These are phyloP conservation scores for Dactylellina cionopaga DNA, from an alignment of 2,329 filamentous ascomycete species.

Conservation along the genomic window DNA sequence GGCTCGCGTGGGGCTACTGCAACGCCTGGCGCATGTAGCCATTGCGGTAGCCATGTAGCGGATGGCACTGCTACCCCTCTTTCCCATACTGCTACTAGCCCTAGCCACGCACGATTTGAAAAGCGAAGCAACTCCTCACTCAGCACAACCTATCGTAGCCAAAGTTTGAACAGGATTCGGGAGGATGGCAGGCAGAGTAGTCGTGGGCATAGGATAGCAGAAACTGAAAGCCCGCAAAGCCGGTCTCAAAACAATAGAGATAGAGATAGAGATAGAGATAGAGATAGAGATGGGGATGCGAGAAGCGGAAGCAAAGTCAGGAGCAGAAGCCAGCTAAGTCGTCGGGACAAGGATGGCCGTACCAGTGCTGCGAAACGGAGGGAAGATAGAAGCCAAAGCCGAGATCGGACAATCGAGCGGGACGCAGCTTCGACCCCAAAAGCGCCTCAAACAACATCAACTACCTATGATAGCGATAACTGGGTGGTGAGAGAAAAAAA, in stretches of 20 bases:
- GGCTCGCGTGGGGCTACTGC: slow-evolving; percentile 42
- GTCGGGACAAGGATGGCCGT: slow-evolving; percentile 36
- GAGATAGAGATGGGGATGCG: slow-evolving; percentile 19
- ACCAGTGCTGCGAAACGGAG: slow-evolving; percentile 19
- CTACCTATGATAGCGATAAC: slow-evolving; percentile 49
- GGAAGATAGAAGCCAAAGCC: slow-evolving; percentile 47
- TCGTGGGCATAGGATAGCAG: slow-evolving; percentile 27
- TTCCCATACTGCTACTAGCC: slow-evolving; percentile 19
- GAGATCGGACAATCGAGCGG: slow-evolving; percentile 41
- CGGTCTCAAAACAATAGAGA: slow-evolving; percentile 25
- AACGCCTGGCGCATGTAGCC: slow-evolving; percentile 44
- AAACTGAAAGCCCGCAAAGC: slow-evolving; percentile 12
- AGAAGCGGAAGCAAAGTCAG: slow-evolving; percentile 47
- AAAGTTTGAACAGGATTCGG: slow-evolving; percentile 40
- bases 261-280: too few species aligned
- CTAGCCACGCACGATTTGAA: slow-evolving; percentile 20
- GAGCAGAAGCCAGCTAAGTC: slow-evolving; percentile 38
- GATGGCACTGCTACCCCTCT: slow-evolving; percentile 10
- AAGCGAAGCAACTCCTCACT: slow-evolving; percentile 42
- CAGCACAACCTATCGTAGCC: slow-evolving; percentile 34
- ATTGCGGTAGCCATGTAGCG: slow-evolving; percentile 44
- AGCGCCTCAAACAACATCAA: slow-evolving; percentile 47
- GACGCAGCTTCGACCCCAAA: slow-evolving; percentile 38
- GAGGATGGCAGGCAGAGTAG: slow-evolving; percentile 48
- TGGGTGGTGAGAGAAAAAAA: slow-evolving; percentile 38